Evolutionary conservation across 1,284 basidiomycete genomes (phyloP).

Genomic region (Trichosporon inkin): DNA sequence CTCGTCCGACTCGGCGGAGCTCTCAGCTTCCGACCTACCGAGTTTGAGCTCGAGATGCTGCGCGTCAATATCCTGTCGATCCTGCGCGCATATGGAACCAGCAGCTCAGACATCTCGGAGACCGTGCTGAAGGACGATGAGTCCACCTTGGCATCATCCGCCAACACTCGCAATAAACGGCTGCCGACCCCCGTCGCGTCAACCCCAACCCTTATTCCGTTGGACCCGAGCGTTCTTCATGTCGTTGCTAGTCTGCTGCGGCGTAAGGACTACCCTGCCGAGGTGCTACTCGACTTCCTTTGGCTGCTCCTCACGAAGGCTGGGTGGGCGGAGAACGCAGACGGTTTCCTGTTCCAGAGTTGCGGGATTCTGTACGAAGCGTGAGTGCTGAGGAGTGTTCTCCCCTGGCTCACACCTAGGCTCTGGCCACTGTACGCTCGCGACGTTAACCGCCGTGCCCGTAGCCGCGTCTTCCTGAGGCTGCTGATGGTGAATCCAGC

Average conservation of each 20-base stretch:
- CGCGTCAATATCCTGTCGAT: constrained; percentile 16
- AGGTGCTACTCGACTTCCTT: constrained; percentile 37
- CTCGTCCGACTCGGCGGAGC: constrained; percentile 19
- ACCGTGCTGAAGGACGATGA: constrained; percentile 15
- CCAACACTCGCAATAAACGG: constrained; percentile 4
- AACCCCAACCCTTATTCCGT: constrained; percentile 11
- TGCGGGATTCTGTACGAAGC: constrained; percentile 22
- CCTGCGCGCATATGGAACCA: constrained; percentile 33
- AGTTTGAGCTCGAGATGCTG: constrained; percentile 14
- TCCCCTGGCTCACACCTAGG: constrained; percentile 9
- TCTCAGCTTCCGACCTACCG: constrained; percentile 6
- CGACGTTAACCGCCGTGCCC: constrained; percentile 22
- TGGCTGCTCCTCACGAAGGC: constrained; percentile 40
- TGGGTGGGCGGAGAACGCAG: constrained; percentile 25
- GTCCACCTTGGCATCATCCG: not conserved
- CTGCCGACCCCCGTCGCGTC: not conserved
- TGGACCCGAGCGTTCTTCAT: constrained; percentile 26
- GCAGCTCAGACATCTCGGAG: constrained; percentile 19
- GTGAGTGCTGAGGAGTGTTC: not conserved
- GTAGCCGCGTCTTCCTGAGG: constrained; percentile 33
- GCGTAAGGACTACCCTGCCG: constrained; percentile 17
- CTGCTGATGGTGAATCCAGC: constrained; percentile 34
- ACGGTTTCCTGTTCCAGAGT: constrained; percentile 32
- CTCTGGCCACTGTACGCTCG: constrained; percentile 38
- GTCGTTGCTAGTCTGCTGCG: constrained; percentile 25